Percentiles rank a stretch among this genome's conserved stretches.
Conservation (phyloP, 2,329 filamentous ascomycete genomes). For the Aspergillaceae sp. region DNA sequence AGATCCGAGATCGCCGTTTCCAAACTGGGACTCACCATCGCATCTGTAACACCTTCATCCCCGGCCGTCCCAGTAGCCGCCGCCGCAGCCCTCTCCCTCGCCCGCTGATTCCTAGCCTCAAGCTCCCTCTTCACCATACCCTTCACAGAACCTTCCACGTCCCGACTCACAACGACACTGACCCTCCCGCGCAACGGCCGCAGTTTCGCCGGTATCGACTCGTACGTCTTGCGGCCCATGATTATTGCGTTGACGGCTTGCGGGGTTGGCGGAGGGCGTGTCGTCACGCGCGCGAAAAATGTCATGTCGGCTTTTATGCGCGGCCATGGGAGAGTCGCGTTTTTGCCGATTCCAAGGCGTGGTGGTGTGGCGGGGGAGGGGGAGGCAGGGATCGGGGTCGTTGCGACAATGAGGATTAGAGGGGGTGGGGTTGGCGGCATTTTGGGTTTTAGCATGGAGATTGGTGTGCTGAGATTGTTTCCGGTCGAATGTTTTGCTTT, state of each 20-base stretch:
- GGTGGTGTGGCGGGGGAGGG: conserved; percentile 50
- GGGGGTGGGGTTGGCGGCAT: conserved; percentile 35
- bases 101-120: conserved; percentile 13
- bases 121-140: conserved; percentile 29
- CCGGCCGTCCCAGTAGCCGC: not conserved
- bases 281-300: conserved; percentile 88
- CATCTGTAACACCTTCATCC: conserved; percentile 21
- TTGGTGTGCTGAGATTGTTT: not conserved
- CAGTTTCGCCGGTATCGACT: conserved; percentile 71
- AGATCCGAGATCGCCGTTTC: conserved; percentile 46
- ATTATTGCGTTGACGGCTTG: conserved; percentile 62
- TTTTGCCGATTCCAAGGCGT: conserved; percentile 75
- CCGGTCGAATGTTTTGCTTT: not conserved
- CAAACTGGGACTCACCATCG: conserved; percentile 50
- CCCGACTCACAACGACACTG: conserved; percentile 69
- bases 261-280: conserved; percentile 38
- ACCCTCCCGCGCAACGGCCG: conserved; percentile 70
- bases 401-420: conserved; percentile 87
- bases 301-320: conserved; percentile 84
- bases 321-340: conserved; percentile 77
- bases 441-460: conserved; percentile 4
- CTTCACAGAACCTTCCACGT: conserved; percentile 21
- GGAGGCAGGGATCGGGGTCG: conserved; percentile 50
- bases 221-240: conserved; percentile 97
- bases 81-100: conserved; percentile 11